These are phyloP conservation scores for Magnaporthiopsis incrustans DNA, from an alignment of 2,329 filamentous ascomycete species.

Conservation along the genomic window DNA sequence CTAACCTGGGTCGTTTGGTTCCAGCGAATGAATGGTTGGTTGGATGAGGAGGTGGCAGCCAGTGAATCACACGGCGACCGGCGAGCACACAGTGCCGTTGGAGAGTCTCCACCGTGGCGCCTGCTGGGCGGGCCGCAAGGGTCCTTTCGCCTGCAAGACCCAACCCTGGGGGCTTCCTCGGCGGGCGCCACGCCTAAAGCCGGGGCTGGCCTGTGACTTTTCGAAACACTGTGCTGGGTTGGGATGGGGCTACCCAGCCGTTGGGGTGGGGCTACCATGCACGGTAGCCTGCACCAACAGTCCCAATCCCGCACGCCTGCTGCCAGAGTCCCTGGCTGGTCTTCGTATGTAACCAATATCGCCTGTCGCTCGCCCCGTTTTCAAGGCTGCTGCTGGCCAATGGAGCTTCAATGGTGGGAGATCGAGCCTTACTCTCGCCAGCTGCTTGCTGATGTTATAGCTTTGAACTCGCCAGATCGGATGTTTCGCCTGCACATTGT, in stretches of 20 bases:
- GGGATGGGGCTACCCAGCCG: not conserved
- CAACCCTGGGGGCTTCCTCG: not conserved
- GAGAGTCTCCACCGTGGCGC: not conserved
- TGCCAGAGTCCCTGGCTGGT: not conserved
- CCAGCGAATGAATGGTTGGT: not conserved
- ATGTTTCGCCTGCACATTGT: not conserved
- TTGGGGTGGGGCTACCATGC: not conserved
- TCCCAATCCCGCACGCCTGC: not conserved
- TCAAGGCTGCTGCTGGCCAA: not conserved
- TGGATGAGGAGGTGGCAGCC: not conserved
- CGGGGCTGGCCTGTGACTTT: not conserved
- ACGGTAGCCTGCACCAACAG: not conserved
- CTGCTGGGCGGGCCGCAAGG: not conserved
- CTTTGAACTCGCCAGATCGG: not conserved
- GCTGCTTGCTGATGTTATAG: too few relatives aligned
- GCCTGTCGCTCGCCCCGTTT: not conserved
- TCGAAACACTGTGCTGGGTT: not conserved
- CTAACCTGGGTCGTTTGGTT: not conserved
- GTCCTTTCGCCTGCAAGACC: not conserved
- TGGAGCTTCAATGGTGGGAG: not conserved
- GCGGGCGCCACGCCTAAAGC: not conserved
- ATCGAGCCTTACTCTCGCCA: not conserved
- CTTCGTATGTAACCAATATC: not conserved
- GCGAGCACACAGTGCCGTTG: not conserved
- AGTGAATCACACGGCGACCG: not conserved